Evolutionary conservation across 805 yeast genomes (phyloP).

Genomic region (Isabelozyma pseudorhagii): DNA sequence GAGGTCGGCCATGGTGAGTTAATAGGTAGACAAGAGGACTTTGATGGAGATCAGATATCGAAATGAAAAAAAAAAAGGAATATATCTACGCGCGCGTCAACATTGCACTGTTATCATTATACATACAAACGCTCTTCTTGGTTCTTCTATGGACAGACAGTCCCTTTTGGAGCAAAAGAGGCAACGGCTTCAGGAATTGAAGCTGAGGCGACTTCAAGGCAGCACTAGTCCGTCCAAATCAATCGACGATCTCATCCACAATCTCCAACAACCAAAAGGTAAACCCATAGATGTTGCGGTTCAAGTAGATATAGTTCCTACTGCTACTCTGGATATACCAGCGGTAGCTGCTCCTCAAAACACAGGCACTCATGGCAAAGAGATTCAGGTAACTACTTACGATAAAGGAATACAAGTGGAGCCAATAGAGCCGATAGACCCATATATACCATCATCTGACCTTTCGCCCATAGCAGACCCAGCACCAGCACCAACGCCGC

Average conservation of each 20-base stretch:
- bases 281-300: slow-evolving; percentile 21
- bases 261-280: slow-evolving; percentile 4
- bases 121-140: too few relatives aligned
- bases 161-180: slow-evolving; percentile 38
- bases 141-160: slow-evolving; percentile 29
- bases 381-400: slow-evolving; percentile 17
- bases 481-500: neutral
- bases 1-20: neutral
- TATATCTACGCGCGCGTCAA: too few relatives aligned
- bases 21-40: too few relatives aligned
- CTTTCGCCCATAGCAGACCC: neutral
- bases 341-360: neutral
- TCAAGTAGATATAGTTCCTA: slow-evolving; percentile 19
- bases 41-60: too few relatives aligned
- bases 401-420: slow-evolving; percentile 23
- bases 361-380: slow-evolving; percentile 16
- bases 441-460: neutral
- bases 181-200: slow-evolving; percentile 27
- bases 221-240: neutral
- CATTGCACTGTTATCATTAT: too few relatives aligned
- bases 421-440: neutral
- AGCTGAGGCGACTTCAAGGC: slow-evolving; percentile 11
- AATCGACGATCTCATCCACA: slow-evolving; percentile 14
- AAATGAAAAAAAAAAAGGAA: too few relatives aligned
- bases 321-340: neutral